Percentiles rank a stretch among this genome's conserved stretches.
Conservation (phyloP, 169 alveolate genomes). For the Eimeria falciformis region DNA sequence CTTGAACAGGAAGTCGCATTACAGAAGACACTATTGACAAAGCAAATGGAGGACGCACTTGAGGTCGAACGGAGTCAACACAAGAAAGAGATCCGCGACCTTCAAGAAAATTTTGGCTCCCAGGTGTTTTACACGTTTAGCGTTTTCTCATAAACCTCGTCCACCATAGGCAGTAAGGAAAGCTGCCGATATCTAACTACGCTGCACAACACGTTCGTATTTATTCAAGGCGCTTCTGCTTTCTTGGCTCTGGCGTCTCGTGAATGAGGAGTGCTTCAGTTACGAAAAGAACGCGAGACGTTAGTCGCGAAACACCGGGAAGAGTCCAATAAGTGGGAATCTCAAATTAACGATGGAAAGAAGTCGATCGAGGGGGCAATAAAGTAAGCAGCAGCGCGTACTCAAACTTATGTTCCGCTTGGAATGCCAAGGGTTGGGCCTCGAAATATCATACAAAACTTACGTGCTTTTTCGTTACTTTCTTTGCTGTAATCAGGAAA, state of each 20-base stretch:
- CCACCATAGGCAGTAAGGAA: no score
- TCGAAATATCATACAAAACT: no score
- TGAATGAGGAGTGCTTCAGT: neutral
- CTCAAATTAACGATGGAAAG: conserved; percentile 17
- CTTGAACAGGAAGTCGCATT: conserved; percentile 24
- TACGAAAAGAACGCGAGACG: neutral
- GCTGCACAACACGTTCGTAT: neutral
- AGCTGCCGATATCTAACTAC: neutral
- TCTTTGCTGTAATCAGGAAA: conserved; percentile 19
- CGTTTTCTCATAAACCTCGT: no score
- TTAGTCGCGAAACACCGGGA: conserved; percentile 1
- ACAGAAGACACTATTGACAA: conserved; percentile 2
- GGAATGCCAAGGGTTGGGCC: no score
- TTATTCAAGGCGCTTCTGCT: neutral
- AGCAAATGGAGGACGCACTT: conserved; percentile 48
- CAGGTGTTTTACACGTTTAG: neutral
- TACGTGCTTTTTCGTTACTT: neutral
- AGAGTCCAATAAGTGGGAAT: conserved; percentile 23
- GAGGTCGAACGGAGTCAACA: conserved; percentile 41
- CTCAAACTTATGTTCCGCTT: neutral
- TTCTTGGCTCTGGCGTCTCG: neutral
- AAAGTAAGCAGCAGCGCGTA: neutral
- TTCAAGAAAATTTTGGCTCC: conserved; percentile 14
- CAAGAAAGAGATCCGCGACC: conserved; percentile 7
- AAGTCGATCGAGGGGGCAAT: neutral